Percentiles rank a stretch among this genome's conserved stretches.
Conservation (phyloP, 2,329 filamentous ascomycete species). For the Fulvia fulva region DNA sequence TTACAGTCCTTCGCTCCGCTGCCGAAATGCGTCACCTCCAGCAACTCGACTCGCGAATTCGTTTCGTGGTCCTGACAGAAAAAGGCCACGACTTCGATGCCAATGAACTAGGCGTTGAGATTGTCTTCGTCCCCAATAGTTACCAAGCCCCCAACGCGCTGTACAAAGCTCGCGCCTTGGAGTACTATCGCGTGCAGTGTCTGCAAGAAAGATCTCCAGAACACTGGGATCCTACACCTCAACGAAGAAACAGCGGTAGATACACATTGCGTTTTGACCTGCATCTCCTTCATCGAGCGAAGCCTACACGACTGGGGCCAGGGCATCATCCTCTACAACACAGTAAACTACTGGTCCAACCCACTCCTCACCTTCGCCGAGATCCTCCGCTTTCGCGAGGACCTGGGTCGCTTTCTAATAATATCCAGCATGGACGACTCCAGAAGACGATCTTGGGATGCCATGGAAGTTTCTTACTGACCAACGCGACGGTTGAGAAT, state of each 20-base stretch:
- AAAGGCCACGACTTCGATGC: background rate
- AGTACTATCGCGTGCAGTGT: conserved; percentile 1
- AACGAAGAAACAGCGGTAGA: conserved; percentile 7
- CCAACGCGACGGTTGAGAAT: background rate
- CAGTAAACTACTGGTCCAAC: conserved; percentile 5
- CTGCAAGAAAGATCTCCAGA: background rate
- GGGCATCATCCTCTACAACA: conserved; percentile 9
- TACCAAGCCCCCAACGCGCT: background rate
- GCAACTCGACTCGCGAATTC: background rate
- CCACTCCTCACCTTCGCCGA: conserved; percentile 6
- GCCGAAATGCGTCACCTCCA: background rate
- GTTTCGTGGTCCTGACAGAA: conserved; percentile 3
- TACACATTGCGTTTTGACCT: conserved; percentile 1
- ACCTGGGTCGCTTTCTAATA: conserved; percentile 4
- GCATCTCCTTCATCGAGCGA: conserved; percentile 5
- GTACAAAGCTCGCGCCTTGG: conserved; percentile 5
- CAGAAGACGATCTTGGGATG: conserved; percentile 5
- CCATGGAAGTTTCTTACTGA: conserved; percentile 4
- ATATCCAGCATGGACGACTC: background rate
- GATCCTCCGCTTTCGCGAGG: conserved; percentile 6
- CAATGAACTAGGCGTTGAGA: background rate
- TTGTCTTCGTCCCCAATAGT: background rate
- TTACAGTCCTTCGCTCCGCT: background rate
- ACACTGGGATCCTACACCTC: conserved; percentile 6
- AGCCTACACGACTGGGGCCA: conserved; percentile 3